Percentiles rank a stretch among this genome's conserved stretches.
phyloP scores from a whole-genome alignment of 106 monocot genomes.

The Amphibolis antarctica region DNA sequence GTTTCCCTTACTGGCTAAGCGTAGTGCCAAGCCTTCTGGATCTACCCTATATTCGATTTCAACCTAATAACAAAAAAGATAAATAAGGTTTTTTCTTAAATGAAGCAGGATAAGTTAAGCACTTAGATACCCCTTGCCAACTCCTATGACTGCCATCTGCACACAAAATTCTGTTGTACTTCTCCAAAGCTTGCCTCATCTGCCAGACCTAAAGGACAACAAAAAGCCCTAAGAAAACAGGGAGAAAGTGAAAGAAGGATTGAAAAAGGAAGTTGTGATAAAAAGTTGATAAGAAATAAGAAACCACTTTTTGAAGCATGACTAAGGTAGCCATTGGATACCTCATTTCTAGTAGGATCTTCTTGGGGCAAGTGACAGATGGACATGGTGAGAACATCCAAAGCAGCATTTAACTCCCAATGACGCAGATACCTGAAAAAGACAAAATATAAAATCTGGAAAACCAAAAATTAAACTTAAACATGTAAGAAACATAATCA shows the following conservation, averaged over 20 bases:
- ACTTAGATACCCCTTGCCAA: constrained; percentile 78
- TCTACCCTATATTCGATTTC: constrained; percentile 77
- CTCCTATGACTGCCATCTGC: constrained; percentile 65
- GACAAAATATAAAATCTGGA: not conserved
- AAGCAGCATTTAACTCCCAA: constrained; percentile 83
- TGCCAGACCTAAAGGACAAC: constrained; percentile 38
- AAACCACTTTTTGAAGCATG: too few relatives aligned
- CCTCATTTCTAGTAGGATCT: constrained; percentile 59
- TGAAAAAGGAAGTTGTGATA: not conserved
- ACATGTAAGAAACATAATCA: not conserved
- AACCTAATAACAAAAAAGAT: constrained; percentile 37
- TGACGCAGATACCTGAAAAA: constrained; percentile 50
- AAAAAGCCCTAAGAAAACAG: not conserved
- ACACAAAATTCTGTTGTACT: constrained; percentile 57
- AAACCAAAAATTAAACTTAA: not conserved
- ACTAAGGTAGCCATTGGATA: too few relatives aligned
- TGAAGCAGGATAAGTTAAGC: not conserved
- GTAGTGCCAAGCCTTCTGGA: constrained; percentile 83
- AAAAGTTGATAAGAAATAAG: not conserved
- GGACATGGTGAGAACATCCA: constrained; percentile 88
- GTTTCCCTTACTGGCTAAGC: constrained; percentile 77
- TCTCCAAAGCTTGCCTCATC: constrained; percentile 59
- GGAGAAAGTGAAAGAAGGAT: not conserved
- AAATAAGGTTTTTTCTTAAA: not conserved
- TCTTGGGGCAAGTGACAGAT: constrained; percentile 61